Percentiles rank a stretch among this genome's conserved stretches.
These are phyloP conservation scores for Eragrostis tef DNA, from an alignment of 202 grass and related monocot species.

Conservation along the genomic window DNA sequence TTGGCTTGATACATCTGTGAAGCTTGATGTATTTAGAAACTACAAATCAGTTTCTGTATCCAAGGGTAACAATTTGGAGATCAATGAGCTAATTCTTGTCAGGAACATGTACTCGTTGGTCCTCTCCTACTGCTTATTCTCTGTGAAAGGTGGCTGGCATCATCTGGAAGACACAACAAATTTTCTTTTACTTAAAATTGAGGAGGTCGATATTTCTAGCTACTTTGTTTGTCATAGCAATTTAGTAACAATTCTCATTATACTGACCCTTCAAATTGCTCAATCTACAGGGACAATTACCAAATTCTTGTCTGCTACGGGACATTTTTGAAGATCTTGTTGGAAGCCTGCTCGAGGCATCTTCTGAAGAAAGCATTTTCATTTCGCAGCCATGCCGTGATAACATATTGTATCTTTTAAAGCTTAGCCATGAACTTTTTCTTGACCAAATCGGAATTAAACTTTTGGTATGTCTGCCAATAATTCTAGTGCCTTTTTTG, in stretches of 20 bases:
- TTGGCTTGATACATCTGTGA: slow-evolving; percentile 86
- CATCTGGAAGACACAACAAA: slow-evolving; percentile 87
- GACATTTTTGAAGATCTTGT: slow-evolving; percentile 92
- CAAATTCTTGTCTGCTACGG: slow-evolving; percentile 57
- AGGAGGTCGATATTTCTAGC: slow-evolving; percentile 55
- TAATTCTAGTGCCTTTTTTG: slow-evolving; percentile 5
- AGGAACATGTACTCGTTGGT: slow-evolving; percentile 88
- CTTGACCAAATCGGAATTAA: slow-evolving; percentile 75
- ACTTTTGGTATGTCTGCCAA: slow-evolving; percentile 67
- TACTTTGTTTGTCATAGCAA: slow-evolving; percentile 28
- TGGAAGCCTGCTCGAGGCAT: slow-evolving; percentile 74
- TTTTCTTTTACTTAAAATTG: slow-evolving; percentile 84
- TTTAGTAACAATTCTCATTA: background rate
- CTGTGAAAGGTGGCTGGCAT: slow-evolving; percentile 95
- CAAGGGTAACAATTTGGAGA: slow-evolving; percentile 48
- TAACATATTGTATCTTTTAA: slow-evolving; percentile 91
- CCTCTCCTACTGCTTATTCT: slow-evolving; percentile 83
- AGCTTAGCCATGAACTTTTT: slow-evolving; percentile 82
- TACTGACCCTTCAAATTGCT: slow-evolving; percentile 34
- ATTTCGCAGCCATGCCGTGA: slow-evolving; percentile 83
- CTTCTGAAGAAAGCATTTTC: slow-evolving; percentile 80
- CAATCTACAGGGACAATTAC: slow-evolving; percentile 54
- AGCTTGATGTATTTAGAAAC: slow-evolving; percentile 78
- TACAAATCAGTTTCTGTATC: slow-evolving; percentile 58
- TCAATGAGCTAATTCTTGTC: slow-evolving; percentile 70